Evolutionary conservation across 164 flowering plant genomes (phyloP), one percentile per base, ranked within the genome.

Genomic region (Umbilicus rupestris): DNA sequence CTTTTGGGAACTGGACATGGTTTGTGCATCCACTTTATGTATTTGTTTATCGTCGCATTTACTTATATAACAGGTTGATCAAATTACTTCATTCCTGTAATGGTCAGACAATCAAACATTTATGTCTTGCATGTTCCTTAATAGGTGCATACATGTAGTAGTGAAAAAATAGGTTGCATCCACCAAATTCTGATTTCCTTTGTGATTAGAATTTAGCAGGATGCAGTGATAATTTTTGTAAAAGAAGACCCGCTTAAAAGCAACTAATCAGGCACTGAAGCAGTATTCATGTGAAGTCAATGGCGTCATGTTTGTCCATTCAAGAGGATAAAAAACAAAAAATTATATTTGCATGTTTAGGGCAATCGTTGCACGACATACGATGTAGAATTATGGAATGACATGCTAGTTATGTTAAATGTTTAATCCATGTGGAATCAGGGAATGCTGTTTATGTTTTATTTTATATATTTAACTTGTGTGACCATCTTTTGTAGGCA

Each of bases 1-100:
- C 97, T 95, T 70, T 76, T 95, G 75, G 99, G 99, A 82, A 90
- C 90, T 59, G 99, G 97, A 70, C 97, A 95, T 82, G 99, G 99
- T 94, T 73, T 26, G 90, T 86, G 70, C 69, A 55, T 24, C 70
- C 60, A 73, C 22, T 24, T 70, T 39, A 1, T 67, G 76, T 60
- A 50, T 44, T 66, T 66, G 62, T 67, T 64, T 71, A 63, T 63
- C 39, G 28, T 37, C 45, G 20, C 24, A 35, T 19, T 14, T 37
- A 63, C 29, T 20, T 37, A 20, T 7, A 35, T 35, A 35, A 35
- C 7, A 35, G 16, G 44, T 55, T 55, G 60, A 26, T 50, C 33
- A 55, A 12, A 6, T 28, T 55, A 14, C 60, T 55, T 55, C 17
- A 12, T 55, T 26, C 30, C 14, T 1, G 14, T 55, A 3, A 26